Conservation (phyloP, 2,329 filamentous ascomycete species). For the Gaeumannomyces tritici region DNA sequence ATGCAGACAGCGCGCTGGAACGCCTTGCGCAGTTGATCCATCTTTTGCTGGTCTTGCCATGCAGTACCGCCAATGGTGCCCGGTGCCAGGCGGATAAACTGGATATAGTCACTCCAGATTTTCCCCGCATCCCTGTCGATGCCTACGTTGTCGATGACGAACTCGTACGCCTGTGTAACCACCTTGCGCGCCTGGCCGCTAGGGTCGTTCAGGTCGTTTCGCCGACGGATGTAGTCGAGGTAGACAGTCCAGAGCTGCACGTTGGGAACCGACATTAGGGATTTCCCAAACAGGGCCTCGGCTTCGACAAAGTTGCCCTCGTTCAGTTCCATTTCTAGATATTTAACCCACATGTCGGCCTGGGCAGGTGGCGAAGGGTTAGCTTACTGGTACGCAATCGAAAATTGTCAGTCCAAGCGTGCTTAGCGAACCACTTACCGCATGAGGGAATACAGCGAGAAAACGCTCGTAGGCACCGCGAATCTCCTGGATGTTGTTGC, state of each 20-base stretch:
- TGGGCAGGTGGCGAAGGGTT: conserved; percentile 24
- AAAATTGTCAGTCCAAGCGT: not conserved
- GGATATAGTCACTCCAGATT: conserved; percentile 91
- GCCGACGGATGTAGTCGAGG: conserved; percentile 86
- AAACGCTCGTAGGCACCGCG: conserved; percentile 79
- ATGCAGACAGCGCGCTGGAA: conserved; percentile 86
- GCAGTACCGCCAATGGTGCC: conserved; percentile 74
- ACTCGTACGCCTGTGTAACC: conserved; percentile 82
- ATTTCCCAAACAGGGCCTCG: conserved; percentile 72
- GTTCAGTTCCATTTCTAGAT: conserved; percentile 81
- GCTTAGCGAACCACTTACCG: conserved; percentile 52
- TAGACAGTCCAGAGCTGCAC: conserved; percentile 89
- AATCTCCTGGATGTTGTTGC: conserved; percentile 72
- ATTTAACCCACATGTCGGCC: conserved; percentile 88
- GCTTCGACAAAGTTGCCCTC: conserved; percentile 73
- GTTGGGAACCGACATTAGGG: conserved; percentile 69
- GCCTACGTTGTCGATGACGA: conserved; percentile 82
- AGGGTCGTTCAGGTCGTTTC: conserved; percentile 80
- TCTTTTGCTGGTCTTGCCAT: conserved; percentile 98
- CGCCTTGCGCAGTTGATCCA: conserved; percentile 83
- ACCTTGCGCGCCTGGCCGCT: conserved; percentile 67
- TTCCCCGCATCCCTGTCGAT: conserved; percentile 82
- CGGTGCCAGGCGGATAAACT: conserved; percentile 83
- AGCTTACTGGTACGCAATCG: not conserved
- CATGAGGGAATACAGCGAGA: conserved; percentile 77